Percentiles rank a stretch among this genome's conserved stretches.
Evolutionary conservation across 768 basidiomycete species (phyloP).

Genomic region (Termitomyces sp.): DNA sequence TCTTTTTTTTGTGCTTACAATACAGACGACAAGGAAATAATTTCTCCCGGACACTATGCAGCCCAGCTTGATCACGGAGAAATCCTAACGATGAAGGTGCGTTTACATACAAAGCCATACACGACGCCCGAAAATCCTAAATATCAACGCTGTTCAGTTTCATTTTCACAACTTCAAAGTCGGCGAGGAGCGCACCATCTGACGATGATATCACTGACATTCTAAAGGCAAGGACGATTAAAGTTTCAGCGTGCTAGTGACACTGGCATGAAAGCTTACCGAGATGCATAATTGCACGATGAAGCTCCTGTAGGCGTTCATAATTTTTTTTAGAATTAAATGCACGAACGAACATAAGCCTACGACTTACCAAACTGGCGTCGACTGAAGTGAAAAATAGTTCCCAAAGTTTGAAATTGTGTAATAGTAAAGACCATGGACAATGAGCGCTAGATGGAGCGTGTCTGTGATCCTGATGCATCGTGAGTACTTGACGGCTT

Average conservation of each 20-base stretch:
- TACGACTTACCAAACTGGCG: background rate
- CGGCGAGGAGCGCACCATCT: background rate
- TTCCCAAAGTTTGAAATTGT: constrained; percentile 1
- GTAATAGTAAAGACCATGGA: constrained; percentile 1
- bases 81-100: background rate
- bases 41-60: background rate
- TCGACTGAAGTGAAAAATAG: background rate
- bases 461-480: background rate
- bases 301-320: background rate
- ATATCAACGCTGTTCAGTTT: background rate
- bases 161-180: background rate
- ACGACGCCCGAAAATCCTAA: background rate
- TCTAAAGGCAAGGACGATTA: background rate
- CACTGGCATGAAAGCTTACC: background rate
- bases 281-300: background rate
- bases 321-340: too few relatives aligned
- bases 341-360: too few relatives aligned
- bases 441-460: background rate
- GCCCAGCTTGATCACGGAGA: background rate
- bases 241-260: background rate
- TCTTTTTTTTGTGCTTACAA: background rate
- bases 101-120: background rate
- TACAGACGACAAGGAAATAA: background rate
- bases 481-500: background rate
- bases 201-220: background rate